Conservation (phyloP, 345 rosid genomes). For the Salix exigua region DNA sequence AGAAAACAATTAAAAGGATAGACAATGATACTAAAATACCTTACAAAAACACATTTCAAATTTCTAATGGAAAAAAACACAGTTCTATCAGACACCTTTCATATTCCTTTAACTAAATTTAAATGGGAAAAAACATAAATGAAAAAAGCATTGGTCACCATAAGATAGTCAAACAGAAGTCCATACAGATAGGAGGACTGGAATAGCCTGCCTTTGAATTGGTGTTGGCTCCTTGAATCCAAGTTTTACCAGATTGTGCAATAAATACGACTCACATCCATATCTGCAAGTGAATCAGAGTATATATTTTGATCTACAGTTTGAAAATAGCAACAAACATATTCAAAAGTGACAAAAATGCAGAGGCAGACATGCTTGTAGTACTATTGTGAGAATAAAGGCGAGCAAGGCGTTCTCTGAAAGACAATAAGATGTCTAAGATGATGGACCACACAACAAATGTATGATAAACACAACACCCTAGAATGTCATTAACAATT, state of each 20-base stretch:
- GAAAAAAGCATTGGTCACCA: neutral
- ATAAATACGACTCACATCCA: slow-evolving; percentile 57
- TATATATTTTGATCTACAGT: neutral
- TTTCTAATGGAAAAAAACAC: neutral
- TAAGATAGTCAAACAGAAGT: slow-evolving; percentile 22
- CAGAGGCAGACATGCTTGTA: neutral
- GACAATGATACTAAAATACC: neutral
- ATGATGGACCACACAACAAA: no score
- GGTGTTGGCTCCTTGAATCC: slow-evolving; percentile 96
- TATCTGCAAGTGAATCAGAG: slow-evolving; percentile 35
- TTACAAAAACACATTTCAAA: neutral
- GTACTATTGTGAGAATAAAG: no score
- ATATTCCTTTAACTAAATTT: neutral
- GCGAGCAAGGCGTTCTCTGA: no score
- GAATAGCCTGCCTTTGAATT: slow-evolving; percentile 96
- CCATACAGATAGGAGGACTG: slow-evolving; percentile 76
- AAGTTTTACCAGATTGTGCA: slow-evolving; percentile 65
- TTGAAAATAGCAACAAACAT: neutral
- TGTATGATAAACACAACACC: no score
- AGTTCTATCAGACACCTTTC: neutral
- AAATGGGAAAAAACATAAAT: neutral
- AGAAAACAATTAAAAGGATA: slow-evolving; percentile 5
- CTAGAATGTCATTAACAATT: no score
- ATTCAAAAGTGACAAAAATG: neutral
- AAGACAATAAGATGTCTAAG: no score